Percentiles rank a stretch among this genome's conserved stretches.
Conservation (phyloP, 345 rosid species). For the Toxicodendron radicans region DNA sequence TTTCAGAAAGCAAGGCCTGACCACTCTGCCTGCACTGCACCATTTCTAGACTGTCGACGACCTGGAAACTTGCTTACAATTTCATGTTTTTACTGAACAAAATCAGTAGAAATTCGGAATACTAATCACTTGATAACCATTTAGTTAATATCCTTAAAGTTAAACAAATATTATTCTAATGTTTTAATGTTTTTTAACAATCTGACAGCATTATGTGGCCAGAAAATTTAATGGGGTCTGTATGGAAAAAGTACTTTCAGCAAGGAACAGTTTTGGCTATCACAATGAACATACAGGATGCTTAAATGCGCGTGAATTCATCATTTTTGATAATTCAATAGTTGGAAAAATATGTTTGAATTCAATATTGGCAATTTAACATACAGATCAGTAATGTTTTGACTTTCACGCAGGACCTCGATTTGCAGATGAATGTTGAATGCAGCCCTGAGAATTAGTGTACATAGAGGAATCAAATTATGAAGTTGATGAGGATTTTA, state of each 20-base stretch:
- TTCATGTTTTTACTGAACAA: neutral
- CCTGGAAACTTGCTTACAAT: neutral
- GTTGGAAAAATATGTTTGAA: neutral
- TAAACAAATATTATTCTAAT: too few relatives aligned
- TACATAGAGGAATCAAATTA: neutral
- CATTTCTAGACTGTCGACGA: neutral
- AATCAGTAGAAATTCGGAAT: neutral
- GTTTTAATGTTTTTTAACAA: too few relatives aligned
- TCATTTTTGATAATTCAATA: neutral
- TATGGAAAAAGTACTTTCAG: neutral
- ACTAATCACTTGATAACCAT: too few relatives aligned
- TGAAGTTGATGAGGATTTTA: neutral
- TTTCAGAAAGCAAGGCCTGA: conserved; percentile 16
- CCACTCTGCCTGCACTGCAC: neutral
- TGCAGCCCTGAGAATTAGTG: neutral
- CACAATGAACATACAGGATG: neutral
- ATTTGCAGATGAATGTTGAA: neutral
- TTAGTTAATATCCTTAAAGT: too few relatives aligned
- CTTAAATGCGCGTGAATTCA: neutral
- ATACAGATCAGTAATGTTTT: neutral
- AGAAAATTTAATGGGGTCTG: too few relatives aligned
- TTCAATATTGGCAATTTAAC: neutral
- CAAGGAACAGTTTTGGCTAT: neutral
- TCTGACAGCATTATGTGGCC: too few relatives aligned
- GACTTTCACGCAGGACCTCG: neutral